These are phyloP conservation scores for Nymphaea thermarum DNA, from an alignment of 164 flowering plant genomes.

Conservation along the genomic window DNA sequence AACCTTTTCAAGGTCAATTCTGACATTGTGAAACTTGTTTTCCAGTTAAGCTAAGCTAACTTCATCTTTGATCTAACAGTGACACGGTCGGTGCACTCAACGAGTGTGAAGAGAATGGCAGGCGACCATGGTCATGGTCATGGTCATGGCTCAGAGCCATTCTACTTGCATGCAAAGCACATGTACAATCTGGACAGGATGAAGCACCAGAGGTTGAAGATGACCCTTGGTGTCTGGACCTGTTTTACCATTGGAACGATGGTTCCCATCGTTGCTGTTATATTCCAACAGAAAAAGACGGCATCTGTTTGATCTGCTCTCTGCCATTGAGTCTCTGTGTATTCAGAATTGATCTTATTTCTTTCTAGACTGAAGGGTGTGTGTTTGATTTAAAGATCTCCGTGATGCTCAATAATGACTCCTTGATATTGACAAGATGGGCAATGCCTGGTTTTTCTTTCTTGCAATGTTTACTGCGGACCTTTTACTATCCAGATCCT, in stretches of 20 bases:
- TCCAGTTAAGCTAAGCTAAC: too few relatives aligned
- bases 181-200: constrained; percentile 97
- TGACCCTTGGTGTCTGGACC: constrained; percentile 55
- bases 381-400: too few relatives aligned
- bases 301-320: constrained; percentile 40
- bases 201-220: constrained; percentile 48
- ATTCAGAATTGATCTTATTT: too few relatives aligned
- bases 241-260: constrained; percentile 70
- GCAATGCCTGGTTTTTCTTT: too few relatives aligned
- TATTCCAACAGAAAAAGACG: constrained; percentile 90
- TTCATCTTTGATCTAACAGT: constrained; percentile 16
- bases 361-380: too few relatives aligned
- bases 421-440: too few relatives aligned
- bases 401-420: too few relatives aligned
- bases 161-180: constrained; percentile 80
- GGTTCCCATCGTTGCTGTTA: constrained; percentile 76
- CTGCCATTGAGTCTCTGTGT: too few relatives aligned
- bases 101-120: constrained; percentile 70
- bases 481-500: too few relatives aligned
- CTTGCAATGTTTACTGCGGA: too few relatives aligned
- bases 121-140: constrained; percentile 23
- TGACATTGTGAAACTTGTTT: too few relatives aligned
- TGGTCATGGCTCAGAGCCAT: constrained; percentile 63
- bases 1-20: too few relatives aligned
- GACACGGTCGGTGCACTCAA: constrained; percentile 64